Evolutionary conservation across 2,329 filamentous ascomycete species (phyloP).

Genomic region (Paecilomyces niveus): DNA sequence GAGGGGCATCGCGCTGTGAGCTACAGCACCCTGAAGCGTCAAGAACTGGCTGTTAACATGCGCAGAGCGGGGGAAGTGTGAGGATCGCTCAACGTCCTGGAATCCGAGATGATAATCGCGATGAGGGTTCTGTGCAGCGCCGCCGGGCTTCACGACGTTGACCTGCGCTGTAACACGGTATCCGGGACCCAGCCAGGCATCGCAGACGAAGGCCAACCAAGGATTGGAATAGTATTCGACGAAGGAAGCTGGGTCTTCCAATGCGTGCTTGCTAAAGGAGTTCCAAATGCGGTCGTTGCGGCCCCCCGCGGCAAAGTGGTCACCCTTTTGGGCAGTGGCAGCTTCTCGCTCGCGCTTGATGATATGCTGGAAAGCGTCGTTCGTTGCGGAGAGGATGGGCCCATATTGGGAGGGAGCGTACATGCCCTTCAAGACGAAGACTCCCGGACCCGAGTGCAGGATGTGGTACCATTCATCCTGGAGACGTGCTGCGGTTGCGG

Average conservation of each 20-base stretch:
- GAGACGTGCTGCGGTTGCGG: constrained; percentile 30
- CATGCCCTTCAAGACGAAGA: constrained; percentile 52
- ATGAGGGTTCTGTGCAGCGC: constrained; percentile 51
- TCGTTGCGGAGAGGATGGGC: constrained; percentile 40
- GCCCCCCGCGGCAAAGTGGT: constrained; percentile 53
- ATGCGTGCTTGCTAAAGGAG: constrained; percentile 55
- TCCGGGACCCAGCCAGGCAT: constrained; percentile 52
- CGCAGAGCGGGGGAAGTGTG: constrained; percentile 44
- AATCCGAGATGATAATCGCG: constrained; percentile 61
- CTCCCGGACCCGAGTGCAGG: constrained; percentile 51
- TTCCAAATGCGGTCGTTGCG: constrained; percentile 60
- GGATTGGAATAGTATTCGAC: constrained; percentile 54
- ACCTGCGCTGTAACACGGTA: constrained; percentile 57
- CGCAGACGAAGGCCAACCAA: constrained; percentile 47
- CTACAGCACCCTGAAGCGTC: constrained; percentile 57
- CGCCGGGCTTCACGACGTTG: constrained; percentile 56
- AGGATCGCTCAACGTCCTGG: constrained; percentile 43
- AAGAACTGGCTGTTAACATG: constrained; percentile 52
- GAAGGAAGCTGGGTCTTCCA: constrained; percentile 47
- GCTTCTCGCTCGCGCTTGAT: constrained; percentile 39
- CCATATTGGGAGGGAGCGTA: constrained; percentile 32
- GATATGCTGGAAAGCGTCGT: constrained; percentile 42
- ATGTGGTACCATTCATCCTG: constrained; percentile 57
- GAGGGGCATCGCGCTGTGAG: constrained; percentile 54
- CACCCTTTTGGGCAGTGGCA: constrained; percentile 38